phyloP scores from a whole-genome alignment of 495 filamentous ascomycete genomes.

The Peziza echinospora region DNA sequence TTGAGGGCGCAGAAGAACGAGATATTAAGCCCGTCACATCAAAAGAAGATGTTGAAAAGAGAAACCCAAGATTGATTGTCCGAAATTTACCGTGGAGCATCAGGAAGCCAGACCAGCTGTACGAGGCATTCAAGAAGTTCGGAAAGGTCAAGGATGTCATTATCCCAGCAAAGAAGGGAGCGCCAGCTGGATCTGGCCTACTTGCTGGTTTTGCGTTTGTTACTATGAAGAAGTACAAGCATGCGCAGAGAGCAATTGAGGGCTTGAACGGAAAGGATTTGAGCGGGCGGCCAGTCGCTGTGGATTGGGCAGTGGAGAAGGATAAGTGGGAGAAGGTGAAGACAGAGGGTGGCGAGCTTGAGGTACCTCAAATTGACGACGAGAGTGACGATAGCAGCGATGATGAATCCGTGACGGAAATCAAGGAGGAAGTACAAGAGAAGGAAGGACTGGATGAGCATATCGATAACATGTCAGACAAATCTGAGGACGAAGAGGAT shows the following conservation, averaged over 20 bases:
- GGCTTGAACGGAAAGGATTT: conserved; percentile 73
- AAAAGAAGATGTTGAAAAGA: conserved; percentile 23
- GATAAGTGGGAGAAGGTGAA: conserved; percentile 51
- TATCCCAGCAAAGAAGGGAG: conserved; percentile 47
- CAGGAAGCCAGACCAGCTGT: conserved; percentile 59
- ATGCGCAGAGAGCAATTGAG: conserved; percentile 74
- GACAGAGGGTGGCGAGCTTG: conserved; percentile 18
- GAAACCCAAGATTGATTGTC: conserved; percentile 67
- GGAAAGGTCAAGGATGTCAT: conserved; percentile 71
- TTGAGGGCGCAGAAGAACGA: conserved; percentile 22
- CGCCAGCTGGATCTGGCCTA: conserved; percentile 2
- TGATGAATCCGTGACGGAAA: conserved; percentile 18
- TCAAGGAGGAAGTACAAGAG: conserved; percentile 26
- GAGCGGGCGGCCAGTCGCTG: conserved; percentile 66
- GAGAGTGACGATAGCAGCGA: conserved; percentile 11
- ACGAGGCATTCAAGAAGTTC: conserved; percentile 55
- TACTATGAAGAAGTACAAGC: conserved; percentile 64
- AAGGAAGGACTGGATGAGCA: conserved; percentile 19
- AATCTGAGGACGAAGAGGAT: conserved; percentile 20
- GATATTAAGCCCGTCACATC: conserved; percentile 31
- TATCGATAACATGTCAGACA: conserved; percentile 17
- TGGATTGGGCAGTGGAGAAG: conserved; percentile 94
- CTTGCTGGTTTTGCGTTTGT: conserved; percentile 78
- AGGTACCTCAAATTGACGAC: conserved; percentile 19
- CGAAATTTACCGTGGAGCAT: conserved; percentile 94